A percentile compares a stretch with the other conserved stretches of the same genome.
phyloP scores from a whole-genome alignment of 2,329 filamentous ascomycete species.

The Dothideomycetes sp. region DNA sequence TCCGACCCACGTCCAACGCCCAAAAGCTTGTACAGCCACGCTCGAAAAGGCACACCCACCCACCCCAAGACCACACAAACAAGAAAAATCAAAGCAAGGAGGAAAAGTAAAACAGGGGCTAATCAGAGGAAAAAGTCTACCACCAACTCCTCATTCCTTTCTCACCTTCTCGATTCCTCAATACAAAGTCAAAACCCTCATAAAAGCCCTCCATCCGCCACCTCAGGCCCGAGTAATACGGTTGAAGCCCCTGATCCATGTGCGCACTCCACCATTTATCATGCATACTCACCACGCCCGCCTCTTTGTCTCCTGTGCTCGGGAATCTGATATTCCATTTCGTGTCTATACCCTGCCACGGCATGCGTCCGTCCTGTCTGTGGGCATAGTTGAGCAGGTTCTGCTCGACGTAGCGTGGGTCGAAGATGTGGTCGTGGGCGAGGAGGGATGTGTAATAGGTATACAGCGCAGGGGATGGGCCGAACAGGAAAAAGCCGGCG shows the following conservation, averaged over 20 bases:
- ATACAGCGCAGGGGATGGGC: constrained; percentile 19
- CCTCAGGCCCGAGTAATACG: constrained; percentile 18
- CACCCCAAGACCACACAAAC: too few relatives aligned
- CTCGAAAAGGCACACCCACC: too few relatives aligned
- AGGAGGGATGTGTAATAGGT: constrained; percentile 22
- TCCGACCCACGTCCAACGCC: too few relatives aligned
- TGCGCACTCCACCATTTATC: constrained; percentile 27
- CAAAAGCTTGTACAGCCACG: too few relatives aligned
- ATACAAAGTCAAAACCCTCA: too few relatives aligned
- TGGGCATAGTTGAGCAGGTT: constrained; percentile 26
- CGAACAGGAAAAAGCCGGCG: constrained; percentile 27
- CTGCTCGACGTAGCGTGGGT: constrained; percentile 24
- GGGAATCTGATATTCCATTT: constrained; percentile 27
- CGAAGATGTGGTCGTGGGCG: constrained; percentile 20
- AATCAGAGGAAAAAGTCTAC: too few relatives aligned
- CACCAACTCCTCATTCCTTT: too few relatives aligned
- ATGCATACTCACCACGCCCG: constrained; percentile 24
- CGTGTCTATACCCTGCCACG: constrained; percentile 23
- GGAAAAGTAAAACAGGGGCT: too few relatives aligned
- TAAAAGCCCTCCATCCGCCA: constrained; percentile 26
- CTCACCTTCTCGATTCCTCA: too few relatives aligned
- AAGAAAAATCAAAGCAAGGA: too few relatives aligned
- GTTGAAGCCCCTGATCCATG: constrained; percentile 19
- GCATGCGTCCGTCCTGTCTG: constrained; percentile 24
- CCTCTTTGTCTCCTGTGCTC: constrained; percentile 22